Evolutionary conservation across 129 eudicot genomes (phyloP), one percentile per base, ranked within the genome.

Genomic region (Artemisia tridentata): DNA sequence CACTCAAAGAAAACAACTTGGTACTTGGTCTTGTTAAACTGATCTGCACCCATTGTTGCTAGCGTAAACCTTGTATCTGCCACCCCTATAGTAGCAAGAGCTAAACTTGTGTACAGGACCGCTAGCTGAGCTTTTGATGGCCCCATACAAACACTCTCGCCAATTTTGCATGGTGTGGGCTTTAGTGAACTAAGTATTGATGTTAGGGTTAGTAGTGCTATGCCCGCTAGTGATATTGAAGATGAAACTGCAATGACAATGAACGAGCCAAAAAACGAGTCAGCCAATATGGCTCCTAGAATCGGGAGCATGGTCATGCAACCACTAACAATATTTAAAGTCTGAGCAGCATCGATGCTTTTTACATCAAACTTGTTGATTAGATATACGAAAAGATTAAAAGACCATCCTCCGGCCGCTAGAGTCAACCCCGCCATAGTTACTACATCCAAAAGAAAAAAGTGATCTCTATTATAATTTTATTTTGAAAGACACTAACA

Each of bases 1-100:
- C 89, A 82, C 63, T 85, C 81, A 59, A 85, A 79, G 73, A 67
- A 79, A 15, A 75, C 68, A 18, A 17, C 34, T 47, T 79, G 78
- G 25, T 81, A 69, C 41, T 79, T 72, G 0, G 71, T 68, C n/a
- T 76, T 73, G 19, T 67, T 54, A 3, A 81, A 79, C 18, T 85
- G 89, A 54, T 85, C 69, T 0, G 89, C 89, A 5, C 89, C 86
- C 80, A 85, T 79, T 17, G 84, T 65, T 19, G 80, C 86, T 13
- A 81, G 41, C 17, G 80, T 79, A 73, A 59, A 71, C 12, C 86
- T 67, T 15, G 89, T 72, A 57, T 86, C 89, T 0, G 82, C 82
- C 15, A 73, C 59, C 3, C 86, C 84, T 0, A 81, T 9, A 3
- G 67, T 52, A n/a, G 82, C 82, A 12, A 85, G 74, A 3, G 72